Base-by-base conservation (phyloP, 768 basidiomycete species). In the Russula abietina region DNA sequence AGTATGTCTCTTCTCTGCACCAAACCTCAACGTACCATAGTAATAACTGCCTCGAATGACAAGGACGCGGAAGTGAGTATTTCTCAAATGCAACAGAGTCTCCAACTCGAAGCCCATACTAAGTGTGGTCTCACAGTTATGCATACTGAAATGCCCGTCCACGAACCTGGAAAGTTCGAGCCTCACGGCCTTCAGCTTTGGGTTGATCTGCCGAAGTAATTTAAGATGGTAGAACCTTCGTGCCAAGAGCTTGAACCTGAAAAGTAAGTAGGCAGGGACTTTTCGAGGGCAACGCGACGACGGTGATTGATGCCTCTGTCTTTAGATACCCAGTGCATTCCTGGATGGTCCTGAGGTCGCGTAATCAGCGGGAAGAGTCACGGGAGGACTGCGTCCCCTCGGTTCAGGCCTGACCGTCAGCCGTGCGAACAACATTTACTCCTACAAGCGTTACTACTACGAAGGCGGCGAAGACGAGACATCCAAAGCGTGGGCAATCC, bases 331-430 rank as follows among this genome's bases (percentile, higher is more conserved):
- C 0, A 79, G 79, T 14, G 88, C 88, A 11, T 88, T 84, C 70
- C 91, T 91, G 2, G 80, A 87, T 46, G 90, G 90, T 6, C 80
- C 81, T 14, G 81, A 79, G 66, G 80, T 97, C 91, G 84, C 70
- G 87, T 98, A 45, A 91, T 98, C 67, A 93, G 90, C 65, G 96
- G 96, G 6, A 87, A 86, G 72, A 90, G 91, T 62, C 84, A 94
- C 67, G 90, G 14, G 79, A 85, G 16, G 87, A 88, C 94, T 98
- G 26, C 79, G 88, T 53, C 92, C 92, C 0, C 81, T 94, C 0
- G 95, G 95, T 14, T n/a, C n/a, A n/a, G 95, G 95, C 26, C 36
- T 53, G 52, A 53, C 52, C 12, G 12, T 53, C 12, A 36, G 52
- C 22, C 52, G 33, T 24, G 33, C 52, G n/a, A 53, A 53, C 36